Percentiles rank a stretch among this genome's conserved stretches.
These are phyloP conservation scores for Poteriospumella lacustris DNA, from an alignment of 108 stramenopile species.

Conservation along the genomic window DNA sequence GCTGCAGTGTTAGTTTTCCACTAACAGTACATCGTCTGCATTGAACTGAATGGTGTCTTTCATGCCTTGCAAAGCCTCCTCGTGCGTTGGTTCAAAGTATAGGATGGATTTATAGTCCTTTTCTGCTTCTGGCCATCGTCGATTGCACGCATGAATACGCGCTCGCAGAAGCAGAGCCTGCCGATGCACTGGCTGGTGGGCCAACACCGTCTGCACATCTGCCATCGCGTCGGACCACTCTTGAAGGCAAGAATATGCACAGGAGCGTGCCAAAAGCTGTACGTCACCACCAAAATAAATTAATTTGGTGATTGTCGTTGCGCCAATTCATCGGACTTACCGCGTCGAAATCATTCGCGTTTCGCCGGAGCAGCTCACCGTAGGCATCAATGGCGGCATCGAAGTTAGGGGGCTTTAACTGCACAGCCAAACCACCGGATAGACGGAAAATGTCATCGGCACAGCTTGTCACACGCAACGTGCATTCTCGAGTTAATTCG, in stretches of 20 bases:
- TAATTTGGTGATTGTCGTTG: background rate
- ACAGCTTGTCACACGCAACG: background rate
- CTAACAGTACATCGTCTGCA: too few species aligned
- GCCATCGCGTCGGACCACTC: background rate
- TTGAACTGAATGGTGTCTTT: too few species aligned
- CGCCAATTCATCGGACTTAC: background rate
- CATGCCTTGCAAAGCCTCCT: background rate
- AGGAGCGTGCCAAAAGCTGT: background rate
- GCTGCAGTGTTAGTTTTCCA: too few species aligned
- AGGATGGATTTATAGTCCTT: background rate
- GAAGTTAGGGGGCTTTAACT: background rate
- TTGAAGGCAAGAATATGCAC: background rate
- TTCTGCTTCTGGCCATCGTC: background rate
- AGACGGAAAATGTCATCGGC: background rate
- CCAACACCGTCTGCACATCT: background rate
- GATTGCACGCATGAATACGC: background rate
- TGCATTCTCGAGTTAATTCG: background rate
- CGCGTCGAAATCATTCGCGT: background rate
- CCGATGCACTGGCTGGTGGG: background rate
- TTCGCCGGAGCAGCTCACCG: background rate
- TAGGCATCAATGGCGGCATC: background rate
- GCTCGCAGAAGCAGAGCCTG: background rate
- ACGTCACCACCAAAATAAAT: background rate
- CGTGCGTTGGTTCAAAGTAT: background rate
- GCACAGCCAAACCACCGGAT: background rate